phyloP scores from a whole-genome alignment of 148 eudicot species.

The Fagopyrum homotropicum region DNA sequence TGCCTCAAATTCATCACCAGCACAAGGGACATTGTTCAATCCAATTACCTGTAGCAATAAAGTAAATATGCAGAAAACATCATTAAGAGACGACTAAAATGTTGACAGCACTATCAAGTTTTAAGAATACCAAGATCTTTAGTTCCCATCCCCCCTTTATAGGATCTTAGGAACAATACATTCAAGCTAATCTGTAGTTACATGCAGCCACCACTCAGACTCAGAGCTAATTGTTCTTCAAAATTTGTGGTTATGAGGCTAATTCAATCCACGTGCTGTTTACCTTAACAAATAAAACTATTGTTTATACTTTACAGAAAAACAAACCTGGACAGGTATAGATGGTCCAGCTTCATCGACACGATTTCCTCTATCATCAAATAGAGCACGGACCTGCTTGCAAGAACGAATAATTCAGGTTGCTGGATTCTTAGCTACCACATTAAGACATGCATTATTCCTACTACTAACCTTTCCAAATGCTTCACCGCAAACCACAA shows the following conservation, averaged over 20 bases:
- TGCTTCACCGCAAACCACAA: slow-evolving; percentile 85
- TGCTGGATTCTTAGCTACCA: background rate
- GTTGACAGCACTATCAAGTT: background rate
- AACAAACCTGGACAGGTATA: slow-evolving; percentile 78
- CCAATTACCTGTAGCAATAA: slow-evolving; percentile 63
- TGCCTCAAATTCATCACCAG: slow-evolving; percentile 95
- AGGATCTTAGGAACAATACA: background rate
- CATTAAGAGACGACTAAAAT: background rate
- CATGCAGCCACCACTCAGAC: background rate
- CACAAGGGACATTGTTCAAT: slow-evolving; percentile 76
- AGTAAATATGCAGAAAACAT: background rate
- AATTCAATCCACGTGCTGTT: background rate
- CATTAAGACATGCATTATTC: background rate
- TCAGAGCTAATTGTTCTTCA: background rate
- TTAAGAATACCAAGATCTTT: background rate
- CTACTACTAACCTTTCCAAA: slow-evolving; percentile 76
- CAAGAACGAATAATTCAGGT: slow-evolving; percentile 4
- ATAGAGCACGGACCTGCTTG: slow-evolving; percentile 76
- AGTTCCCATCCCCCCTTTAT: background rate
- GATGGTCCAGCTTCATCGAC: slow-evolving; percentile 94
- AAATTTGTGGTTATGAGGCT: background rate
- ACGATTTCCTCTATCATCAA: slow-evolving; percentile 79
- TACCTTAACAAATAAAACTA: background rate
- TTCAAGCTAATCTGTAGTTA: background rate
- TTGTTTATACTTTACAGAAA: background rate